Evolutionary conservation across 331 rosid genomes (phyloP).

Genomic region (Arachis monticola): DNA sequence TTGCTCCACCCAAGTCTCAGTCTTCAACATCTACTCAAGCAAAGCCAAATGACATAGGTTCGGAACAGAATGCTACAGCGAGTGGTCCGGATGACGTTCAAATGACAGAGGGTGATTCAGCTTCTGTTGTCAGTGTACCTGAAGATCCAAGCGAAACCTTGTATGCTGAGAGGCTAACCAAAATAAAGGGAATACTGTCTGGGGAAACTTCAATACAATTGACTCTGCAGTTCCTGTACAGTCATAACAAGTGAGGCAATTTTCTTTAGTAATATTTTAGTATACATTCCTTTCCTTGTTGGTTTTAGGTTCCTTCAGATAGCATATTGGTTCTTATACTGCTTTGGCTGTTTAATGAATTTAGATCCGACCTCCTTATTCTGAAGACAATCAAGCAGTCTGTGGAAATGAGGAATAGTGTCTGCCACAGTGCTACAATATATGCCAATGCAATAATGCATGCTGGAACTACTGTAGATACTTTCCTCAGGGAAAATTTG

Average conservation of each 20-base stretch:
- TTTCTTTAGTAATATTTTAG: conserved; percentile 16
- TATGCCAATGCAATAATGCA: conserved; percentile 98
- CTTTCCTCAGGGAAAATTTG: conserved; percentile 92
- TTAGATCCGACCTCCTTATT: conserved; percentile 94
- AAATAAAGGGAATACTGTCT: conserved; percentile 89
- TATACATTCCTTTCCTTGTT: conserved; percentile 9
- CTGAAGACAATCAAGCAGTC: conserved; percentile 97
- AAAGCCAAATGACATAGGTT: conserved; percentile 52
- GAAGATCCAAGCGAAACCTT: conserved; percentile 74
- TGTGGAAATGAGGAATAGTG: conserved; percentile 98
- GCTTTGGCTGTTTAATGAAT: conserved; percentile 37
- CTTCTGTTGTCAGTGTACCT: conserved; percentile 48
- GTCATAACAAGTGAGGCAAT: conserved; percentile 91
- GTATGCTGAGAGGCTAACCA: conserved; percentile 79
- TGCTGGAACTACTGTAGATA: conserved; percentile 97
- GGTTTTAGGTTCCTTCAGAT: conserved; percentile 16
- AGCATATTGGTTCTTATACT: conserved; percentile 36
- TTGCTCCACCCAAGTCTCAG: conserved; percentile 66
- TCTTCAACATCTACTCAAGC: conserved; percentile 61
- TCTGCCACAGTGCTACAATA: conserved; percentile 96
- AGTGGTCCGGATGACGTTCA: conserved; percentile 73
- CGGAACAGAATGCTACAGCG: conserved; percentile 60
- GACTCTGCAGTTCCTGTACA: conserved; percentile 92
- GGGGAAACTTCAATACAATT: conserved; percentile 93
- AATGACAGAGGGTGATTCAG: conserved; percentile 70